Evolutionary conservation across 306 rosid genomes (phyloP).

Genomic region (Psophocarpus tetragonolobus): DNA sequence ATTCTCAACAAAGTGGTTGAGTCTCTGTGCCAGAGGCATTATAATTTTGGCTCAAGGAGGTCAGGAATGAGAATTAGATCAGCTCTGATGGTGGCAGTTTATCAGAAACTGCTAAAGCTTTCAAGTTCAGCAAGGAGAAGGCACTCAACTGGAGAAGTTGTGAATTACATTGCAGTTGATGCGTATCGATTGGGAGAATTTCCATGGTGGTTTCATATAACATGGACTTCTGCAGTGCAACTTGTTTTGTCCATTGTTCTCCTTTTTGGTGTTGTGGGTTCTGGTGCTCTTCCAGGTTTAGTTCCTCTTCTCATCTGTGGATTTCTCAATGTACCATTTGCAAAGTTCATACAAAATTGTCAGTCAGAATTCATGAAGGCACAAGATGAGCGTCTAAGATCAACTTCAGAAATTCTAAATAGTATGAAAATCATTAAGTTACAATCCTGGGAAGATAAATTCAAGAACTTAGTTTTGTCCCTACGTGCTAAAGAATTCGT

Average conservation of each 20-base stretch:
- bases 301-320: constrained; percentile 16
- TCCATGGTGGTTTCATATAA: not conserved
- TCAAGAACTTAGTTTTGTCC: not conserved
- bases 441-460: constrained; percentile 1
- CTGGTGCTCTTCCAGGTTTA: constrained; percentile 6
- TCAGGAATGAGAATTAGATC: constrained; percentile 1
- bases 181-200: not conserved
- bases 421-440: constrained; percentile 6
- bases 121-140: not conserved
- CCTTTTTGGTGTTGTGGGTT: not conserved
- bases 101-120: not conserved
- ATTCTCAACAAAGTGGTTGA: not conserved
- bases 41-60: not conserved
- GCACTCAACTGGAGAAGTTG: not conserved
- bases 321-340: not conserved
- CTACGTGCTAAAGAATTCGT: not conserved
- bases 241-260: not conserved
- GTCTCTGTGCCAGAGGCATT: not conserved
- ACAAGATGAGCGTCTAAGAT: constrained; percentile 1
- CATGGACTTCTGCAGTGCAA: not conserved
- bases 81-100: not conserved
- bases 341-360: not conserved
- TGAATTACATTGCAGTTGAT: constrained; percentile 5
- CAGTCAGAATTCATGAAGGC: not conserved
- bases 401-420: not conserved